Evolutionary conservation across 1,284 basidiomycete species (phyloP), one percentile per base, ranked within the genome.

Genomic region (Irpex sp.): DNA sequence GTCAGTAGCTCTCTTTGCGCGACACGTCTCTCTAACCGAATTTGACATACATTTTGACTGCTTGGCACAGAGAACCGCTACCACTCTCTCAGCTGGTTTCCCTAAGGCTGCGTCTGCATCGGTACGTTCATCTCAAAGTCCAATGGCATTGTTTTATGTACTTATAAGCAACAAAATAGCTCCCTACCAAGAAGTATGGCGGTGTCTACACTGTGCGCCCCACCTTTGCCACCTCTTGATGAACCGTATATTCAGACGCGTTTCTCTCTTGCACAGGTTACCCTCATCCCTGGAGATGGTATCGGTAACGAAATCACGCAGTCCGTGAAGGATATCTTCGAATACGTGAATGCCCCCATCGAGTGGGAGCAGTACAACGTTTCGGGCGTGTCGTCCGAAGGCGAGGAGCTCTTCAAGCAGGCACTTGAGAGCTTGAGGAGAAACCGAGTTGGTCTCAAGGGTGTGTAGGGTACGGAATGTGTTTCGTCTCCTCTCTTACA

Each of bases 331-430:
- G 95, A 98, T 80, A 95, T 99, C 76, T 99, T 99, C 72, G 94
- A 97, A 76, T 86, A 94, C 68, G 87, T 95, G 76, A 99, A 99
- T 76, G 97, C 95, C 39, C 97, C 97, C 77, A 96, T 99, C 79
- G 94, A 98, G 79, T 99, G 96, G 94, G 96, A 98, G 77, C 94
- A 98, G 78, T 98, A 96, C 81, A 88, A 98, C 75, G 95, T 99
- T 67, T 97, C 95, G 55, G 97, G 97, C 66, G 90, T 97, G 84
- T 97, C 95, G 43, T 94, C 93, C 62, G 85, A 92, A 63, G 94
- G 94, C 72, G 97, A 98, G 78, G 91, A 88, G 61, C 88, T 98
- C 70, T 99, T 99, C 88, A 95, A 93, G 80, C 88, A 96, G 83
- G 94, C 95, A 67, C 95, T 97, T 93, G 95, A 98, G 76, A 94